Evolutionary conservation across 176 grass and related monocot genomes (phyloP), one percentile per base, ranked within the genome.

Genomic region (Elaeis guineensis): DNA sequence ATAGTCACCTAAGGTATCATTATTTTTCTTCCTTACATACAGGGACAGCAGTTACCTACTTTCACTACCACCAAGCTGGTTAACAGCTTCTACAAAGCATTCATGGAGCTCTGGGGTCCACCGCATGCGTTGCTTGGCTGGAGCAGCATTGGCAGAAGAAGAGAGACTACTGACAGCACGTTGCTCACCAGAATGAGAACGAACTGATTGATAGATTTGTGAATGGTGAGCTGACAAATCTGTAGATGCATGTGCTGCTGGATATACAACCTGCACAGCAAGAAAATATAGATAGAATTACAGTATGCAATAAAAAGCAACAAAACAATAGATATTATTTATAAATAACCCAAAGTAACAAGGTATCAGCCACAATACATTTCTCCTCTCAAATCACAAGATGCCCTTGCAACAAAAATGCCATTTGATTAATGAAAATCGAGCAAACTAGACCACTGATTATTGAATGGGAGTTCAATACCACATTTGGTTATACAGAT

Each of bases 21-120:
- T 12, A 44, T 14, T 44, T 44, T 44, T 44, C 28, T 44, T 44
- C 35, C 11, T 44, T 12, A 69, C 29, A 75, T 39, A 26, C 19
- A 26, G 58, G 21, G 35, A 29, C 25, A 65, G 55, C 48, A 48
- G 7, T 19, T 51, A 54, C 76, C 63, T 82, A 95, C 89, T 89
- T 89, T 89, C 84, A 48, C 78, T 74, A 50, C 89, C 85, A 75
- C 89, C 89, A 26, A 95, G 78, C 75, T 80, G 77, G 53, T 74
- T 82, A 54, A 95, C 72, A 59, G 89, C 89, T 19, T 80, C 79
- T 30, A 95, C 78, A 73, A 95, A 95, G 62, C 51, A 51, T 57
- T 85, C 81, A 57, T 95, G 89, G 26, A 95, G 85, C 58, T 95
- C 85, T 67, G 82, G 89, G 16, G 78, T 89, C 89, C 82, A 95